Conservation (phyloP, 1,139 yeast genomes). For the Blastobotrys aristatus region DNA sequence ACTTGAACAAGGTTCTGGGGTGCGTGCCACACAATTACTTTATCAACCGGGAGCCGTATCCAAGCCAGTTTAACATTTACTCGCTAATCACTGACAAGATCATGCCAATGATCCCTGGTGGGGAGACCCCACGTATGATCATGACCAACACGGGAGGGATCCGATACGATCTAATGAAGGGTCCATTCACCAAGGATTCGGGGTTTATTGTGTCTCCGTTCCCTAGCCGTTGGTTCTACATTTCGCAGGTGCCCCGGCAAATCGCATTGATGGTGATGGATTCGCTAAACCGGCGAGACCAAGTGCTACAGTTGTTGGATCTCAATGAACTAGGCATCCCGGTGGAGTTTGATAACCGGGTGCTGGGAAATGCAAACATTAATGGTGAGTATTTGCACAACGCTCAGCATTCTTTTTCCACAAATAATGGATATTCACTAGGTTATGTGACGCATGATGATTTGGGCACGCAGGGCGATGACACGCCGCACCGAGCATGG, state of each 20-base stretch:
- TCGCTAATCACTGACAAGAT: constrained; percentile 55
- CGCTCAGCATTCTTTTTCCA: neutral
- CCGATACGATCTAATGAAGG: constrained; percentile 82
- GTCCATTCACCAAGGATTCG: constrained; percentile 75
- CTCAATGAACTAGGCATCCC: constrained; percentile 24
- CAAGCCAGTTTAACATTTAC: constrained; percentile 56
- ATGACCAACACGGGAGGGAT: constrained; percentile 84
- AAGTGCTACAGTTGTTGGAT: constrained; percentile 9
- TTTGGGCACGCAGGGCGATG: constrained; percentile 81
- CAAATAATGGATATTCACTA: constrained; percentile 27
- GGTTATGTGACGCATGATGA: constrained; percentile 87
- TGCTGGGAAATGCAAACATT: neutral
- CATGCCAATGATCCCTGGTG: constrained; percentile 49
- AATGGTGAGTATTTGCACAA: neutral
- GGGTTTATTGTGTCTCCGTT: constrained; percentile 86
- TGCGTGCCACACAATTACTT: constrained; percentile 60
- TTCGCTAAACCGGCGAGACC: constrained; percentile 16
- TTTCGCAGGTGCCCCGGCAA: constrained; percentile 47
- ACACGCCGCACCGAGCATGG: constrained; percentile 68
- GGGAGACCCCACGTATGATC: constrained; percentile 49
- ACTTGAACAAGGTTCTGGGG: constrained; percentile 57
- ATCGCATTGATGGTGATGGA: constrained; percentile 47
- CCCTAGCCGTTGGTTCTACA: constrained; percentile 65
- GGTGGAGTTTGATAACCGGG: neutral
- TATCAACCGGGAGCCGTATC: constrained; percentile 63